Conservation (phyloP, 2,329 filamentous ascomycete species). For the Atkinsonella hypoxylon region DNA sequence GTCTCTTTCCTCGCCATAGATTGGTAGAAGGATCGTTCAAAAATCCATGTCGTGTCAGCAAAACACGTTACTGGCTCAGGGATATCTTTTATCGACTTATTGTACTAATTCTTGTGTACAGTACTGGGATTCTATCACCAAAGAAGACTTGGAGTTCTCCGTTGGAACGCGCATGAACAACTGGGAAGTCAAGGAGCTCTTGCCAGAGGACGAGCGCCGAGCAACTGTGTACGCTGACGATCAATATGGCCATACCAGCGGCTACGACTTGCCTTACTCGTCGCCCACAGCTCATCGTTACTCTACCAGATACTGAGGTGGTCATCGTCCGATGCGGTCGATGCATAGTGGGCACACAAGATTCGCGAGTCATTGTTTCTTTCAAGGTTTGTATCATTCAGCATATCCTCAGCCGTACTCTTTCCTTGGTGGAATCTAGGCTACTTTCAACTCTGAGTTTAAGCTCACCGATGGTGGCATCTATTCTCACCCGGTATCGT, state of each 20-base stretch:
- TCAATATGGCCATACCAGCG: conserved; percentile 44
- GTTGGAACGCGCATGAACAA: conserved; percentile 92
- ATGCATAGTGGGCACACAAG: not conserved
- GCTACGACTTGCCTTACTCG: conserved; percentile 41
- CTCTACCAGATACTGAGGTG: conserved; percentile 32
- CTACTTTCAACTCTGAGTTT: too few relatives aligned
- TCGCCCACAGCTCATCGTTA: conserved; percentile 31
- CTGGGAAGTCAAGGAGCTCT: conserved; percentile 93
- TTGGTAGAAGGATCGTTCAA: not conserved
- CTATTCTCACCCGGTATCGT: too few relatives aligned
- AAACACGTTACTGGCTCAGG: conserved; percentile 2
- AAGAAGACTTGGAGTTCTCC: conserved; percentile 95
- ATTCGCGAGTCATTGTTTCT: not conserved
- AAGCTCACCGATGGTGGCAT: too few relatives aligned
- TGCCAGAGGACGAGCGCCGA: conserved; percentile 69
- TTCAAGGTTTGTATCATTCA: not conserved
- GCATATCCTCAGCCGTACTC: too few relatives aligned
- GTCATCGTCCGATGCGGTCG: conserved; percentile 5
- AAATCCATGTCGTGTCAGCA: not conserved
- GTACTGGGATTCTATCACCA: conserved; percentile 99
- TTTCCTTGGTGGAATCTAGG: too few relatives aligned
- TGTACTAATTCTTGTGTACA: conserved; percentile 23
- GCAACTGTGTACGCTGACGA: conserved; percentile 61
- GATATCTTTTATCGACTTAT: not conserved
- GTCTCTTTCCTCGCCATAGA: not conserved